These are phyloP conservation scores for Wickerhamiella parazyma DNA, from an alignment of 805 yeast species.

Conservation along the genomic window DNA sequence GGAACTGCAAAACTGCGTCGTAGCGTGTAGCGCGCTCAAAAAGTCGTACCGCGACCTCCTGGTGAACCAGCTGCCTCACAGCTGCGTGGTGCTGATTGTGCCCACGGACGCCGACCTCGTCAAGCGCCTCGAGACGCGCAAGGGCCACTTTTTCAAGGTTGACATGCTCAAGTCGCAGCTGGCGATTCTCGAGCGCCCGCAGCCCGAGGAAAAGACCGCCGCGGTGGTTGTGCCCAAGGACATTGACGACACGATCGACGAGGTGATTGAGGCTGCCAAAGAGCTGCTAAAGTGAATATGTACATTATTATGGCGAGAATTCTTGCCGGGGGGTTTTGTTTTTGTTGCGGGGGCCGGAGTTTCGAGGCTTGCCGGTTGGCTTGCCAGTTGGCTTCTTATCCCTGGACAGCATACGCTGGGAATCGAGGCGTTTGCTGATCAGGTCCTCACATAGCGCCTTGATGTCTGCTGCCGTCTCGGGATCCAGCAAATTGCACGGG, in stretches of 20 bases:
- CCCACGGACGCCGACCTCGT: conserved; percentile 49
- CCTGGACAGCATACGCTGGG: conserved; percentile 1
- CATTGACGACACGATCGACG: background rate
- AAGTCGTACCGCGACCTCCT: conserved; percentile 54
- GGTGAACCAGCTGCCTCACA: conserved; percentile 23
- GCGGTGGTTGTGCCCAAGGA: background rate
- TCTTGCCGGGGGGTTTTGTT: too few relatives aligned
- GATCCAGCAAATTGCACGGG: conserved; percentile 67
- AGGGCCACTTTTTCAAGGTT: conserved; percentile 76
- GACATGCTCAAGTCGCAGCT: conserved; percentile 74
- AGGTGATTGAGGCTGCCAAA: conserved; percentile 1
- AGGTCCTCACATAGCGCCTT: conserved; percentile 55
- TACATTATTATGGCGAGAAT: background rate
- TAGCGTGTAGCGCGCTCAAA: conserved; percentile 80
- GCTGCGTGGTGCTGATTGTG: conserved; percentile 53
- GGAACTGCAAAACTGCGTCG: conserved; percentile 32
- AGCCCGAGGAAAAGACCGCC: conserved; percentile 13
- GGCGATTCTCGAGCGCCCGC: conserved; percentile 59
- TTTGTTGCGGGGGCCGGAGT: background rate
- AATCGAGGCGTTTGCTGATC: conserved; percentile 32
- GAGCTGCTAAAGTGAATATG: background rate
- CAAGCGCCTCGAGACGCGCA: conserved; percentile 47
- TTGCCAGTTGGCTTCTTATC: background rate
- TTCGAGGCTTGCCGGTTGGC: background rate
- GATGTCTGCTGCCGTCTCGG: conserved; percentile 56